These are phyloP conservation scores for Petunia axillaris DNA, from an alignment of 257 asterid genomes.

Conservation along the genomic window DNA sequence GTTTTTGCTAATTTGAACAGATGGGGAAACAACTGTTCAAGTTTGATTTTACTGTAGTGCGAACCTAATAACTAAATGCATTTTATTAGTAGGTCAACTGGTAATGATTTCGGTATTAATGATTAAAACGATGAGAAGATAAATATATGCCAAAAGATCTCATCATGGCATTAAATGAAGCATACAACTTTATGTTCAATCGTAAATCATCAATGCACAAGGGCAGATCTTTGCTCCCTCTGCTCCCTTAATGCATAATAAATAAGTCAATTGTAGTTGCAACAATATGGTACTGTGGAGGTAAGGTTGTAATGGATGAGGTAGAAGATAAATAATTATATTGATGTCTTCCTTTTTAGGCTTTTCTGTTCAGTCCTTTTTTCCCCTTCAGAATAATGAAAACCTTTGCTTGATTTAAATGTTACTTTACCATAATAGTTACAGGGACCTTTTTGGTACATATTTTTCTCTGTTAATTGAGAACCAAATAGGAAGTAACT, in stretches of 20 bases:
- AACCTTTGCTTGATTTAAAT: not conserved
- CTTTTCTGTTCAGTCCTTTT: not conserved
- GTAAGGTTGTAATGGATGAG: not conserved
- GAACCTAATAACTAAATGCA: not conserved
- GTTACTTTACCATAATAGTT: not conserved
- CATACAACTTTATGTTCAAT: not conserved
- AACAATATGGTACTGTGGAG: conserved; percentile 6
- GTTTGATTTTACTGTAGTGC: not conserved
- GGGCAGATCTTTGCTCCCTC: not conserved
- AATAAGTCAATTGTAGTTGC: conserved; percentile 1
- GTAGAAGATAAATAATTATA: not conserved
- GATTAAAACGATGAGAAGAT: not conserved
- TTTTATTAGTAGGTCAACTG: conserved; percentile 2
- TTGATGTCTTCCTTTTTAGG: not conserved
- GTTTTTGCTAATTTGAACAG: not conserved
- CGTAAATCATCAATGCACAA: not conserved
- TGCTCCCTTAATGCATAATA: not conserved
- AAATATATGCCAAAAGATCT: not conserved
- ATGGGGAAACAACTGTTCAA: not conserved
- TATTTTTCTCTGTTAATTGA: not conserved
- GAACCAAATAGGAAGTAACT: conserved; percentile 21
- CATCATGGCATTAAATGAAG: not conserved
- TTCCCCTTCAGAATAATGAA: not conserved
- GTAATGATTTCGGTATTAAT: not conserved
- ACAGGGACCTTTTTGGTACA: not conserved